These are phyloP conservation scores for Trichosporon faecale DNA, from an alignment of 1,284 basidiomycete genomes.

Conservation along the genomic window DNA sequence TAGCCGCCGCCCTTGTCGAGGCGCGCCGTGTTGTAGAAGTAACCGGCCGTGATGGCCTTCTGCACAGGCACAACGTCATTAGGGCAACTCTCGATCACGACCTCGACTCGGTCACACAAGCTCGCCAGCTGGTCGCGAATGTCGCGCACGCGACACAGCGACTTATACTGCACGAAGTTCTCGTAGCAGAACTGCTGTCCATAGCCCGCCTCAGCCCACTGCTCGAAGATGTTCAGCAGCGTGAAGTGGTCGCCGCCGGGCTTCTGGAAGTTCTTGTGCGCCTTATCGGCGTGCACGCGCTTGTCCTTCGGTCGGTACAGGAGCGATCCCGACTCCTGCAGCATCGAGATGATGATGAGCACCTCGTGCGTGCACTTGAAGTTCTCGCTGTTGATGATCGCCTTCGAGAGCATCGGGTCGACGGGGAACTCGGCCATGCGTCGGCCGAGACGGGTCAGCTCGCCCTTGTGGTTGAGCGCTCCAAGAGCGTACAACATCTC, in stretches of 20 bases:
- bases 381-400: constrained; percentile 90
- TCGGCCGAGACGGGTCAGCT: constrained; percentile 90
- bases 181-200: constrained; percentile 90
- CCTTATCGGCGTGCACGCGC: constrained; percentile 91
- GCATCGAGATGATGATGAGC: constrained; percentile 95
- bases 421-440: constrained; percentile 99
- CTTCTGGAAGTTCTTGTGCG: constrained; percentile 91
- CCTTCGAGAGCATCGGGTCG: constrained; percentile 95
- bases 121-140: constrained; percentile 90
- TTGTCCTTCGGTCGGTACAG: constrained; percentile 99
- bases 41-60: constrained; percentile 90
- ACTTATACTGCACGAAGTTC: constrained; percentile 97
- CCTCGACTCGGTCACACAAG: constrained; percentile 93
- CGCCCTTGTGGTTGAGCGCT: constrained; percentile 91
- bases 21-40: constrained; percentile 91
- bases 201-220: constrained; percentile 97
- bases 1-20: constrained; percentile 90
- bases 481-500: constrained; percentile 93
- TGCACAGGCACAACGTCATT: constrained; percentile 93
- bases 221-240: constrained; percentile 93
- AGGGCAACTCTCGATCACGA: constrained; percentile 79
- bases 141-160: constrained; percentile 86
- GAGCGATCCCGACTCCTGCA: constrained; percentile 88
- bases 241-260: constrained; percentile 98
- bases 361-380: constrained; percentile 98